Base-by-base conservation (phyloP, 805 yeast genomes). In the Lipomyces sp. region DNA sequence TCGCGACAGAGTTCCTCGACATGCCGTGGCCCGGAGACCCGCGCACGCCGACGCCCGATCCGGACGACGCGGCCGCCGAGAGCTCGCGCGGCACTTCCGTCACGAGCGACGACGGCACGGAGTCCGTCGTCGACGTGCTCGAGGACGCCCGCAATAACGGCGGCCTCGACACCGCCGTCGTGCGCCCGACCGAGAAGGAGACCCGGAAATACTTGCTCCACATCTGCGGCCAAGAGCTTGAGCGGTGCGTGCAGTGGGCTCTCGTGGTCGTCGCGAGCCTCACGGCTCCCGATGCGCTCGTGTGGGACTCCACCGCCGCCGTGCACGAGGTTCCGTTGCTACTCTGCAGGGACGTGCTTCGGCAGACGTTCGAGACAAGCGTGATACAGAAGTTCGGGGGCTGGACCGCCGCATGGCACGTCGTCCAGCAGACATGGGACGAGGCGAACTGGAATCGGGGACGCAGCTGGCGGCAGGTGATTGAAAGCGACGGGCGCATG, bases 371-470 rank as follows among this genome's bases (percentile, higher is more conserved):
- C 35, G 26, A 35, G 14, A 36, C 33, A 4, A 34, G 40, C 31
- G 44, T 43, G 13, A 31, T 36, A 7, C 16, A 23, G 16, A 43
- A 13, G 45, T 45, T 45, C 39, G 54, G 54, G 16, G 43, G 43
- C 21, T 50, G 54, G 54, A 21, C n/a, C 13, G 42, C 35, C 26
- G 54, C 54, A 13, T 38, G 47, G 49, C 19, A 26, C 21, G 39
- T 36, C 16, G 54, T 50, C 35, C 19, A 33, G 43, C 45, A 28
- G 37, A 16, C 22, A 22, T 50, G 54, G 54, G 28, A 18, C 18
- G 43, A 16, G 14, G 45, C 35, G 24, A 31, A 29, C 18, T 50
- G 49, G 49, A n/a, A 19, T 2, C 26, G 19, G 21, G 47, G 54
- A n/a, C 16, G 13, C 28, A 38, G 47, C 14, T 43, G 44, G 45